phyloP scores from a whole-genome alignment of 163 green algal genomes.

The Prototheca wickerhamii region DNA sequence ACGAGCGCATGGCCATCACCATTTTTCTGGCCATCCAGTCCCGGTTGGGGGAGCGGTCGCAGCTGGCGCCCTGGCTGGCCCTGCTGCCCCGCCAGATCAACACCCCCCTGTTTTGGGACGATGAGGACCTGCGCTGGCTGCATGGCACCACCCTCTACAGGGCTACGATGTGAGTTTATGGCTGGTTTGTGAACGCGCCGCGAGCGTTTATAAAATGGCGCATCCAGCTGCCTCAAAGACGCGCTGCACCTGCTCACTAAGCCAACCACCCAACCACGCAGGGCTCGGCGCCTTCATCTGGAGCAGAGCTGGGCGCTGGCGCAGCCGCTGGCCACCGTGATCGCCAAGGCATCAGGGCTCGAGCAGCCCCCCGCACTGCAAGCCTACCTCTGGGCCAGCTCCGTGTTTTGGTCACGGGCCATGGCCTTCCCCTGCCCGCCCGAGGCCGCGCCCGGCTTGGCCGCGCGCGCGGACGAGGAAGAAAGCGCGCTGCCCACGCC shows the following conservation, averaged over 20 bases:
- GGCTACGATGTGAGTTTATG: slow-evolving; percentile 10
- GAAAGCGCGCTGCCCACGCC: neutral
- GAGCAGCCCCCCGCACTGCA: slow-evolving; percentile 24
- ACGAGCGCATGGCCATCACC: neutral
- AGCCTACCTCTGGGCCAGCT: slow-evolving; percentile 71
- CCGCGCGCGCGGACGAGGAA: neutral
- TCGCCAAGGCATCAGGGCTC: no score
- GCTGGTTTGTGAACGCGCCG: neutral
- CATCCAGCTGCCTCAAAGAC: no score
- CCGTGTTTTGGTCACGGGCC: slow-evolving; percentile 61
- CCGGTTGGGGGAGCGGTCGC: neutral
- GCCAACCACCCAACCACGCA: no score
- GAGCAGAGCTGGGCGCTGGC: slow-evolving; percentile 6
- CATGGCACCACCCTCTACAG: slow-evolving; percentile 31
- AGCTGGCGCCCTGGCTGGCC: slow-evolving; percentile 34
- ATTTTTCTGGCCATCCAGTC: neutral
- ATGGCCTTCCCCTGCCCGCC: slow-evolving; percentile 10
- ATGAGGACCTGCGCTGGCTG: slow-evolving; percentile 36
- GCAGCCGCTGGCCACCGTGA: no score
- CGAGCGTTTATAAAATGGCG: no score
- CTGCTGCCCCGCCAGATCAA: slow-evolving; percentile 30
- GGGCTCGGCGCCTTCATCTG: no score
- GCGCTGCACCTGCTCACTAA: no score
- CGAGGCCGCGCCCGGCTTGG: slow-evolving; percentile 15
- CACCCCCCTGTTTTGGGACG: slow-evolving; percentile 47